phyloP scores from a whole-genome alignment of 805 yeast genomes.

The Teunomyces pallodes region DNA sequence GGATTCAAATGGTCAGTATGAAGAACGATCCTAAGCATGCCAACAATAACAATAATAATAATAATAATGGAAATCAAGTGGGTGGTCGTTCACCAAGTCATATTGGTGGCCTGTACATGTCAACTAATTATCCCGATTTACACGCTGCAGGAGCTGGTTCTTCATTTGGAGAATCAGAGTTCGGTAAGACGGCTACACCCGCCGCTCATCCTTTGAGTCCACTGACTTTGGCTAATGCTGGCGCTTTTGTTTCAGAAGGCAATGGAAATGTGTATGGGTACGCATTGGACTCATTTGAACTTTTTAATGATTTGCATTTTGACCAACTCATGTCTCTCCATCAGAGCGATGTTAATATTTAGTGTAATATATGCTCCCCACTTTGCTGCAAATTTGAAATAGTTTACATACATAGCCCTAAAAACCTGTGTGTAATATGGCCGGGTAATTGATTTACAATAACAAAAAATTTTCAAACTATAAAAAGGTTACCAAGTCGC shows the following conservation, averaged over 20 bases:
- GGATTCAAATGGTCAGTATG: constrained; percentile 31
- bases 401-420: neutral
- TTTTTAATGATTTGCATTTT: constrained; percentile 5
- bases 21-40: constrained; percentile 13
- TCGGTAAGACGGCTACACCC: neutral
- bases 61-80: too few species aligned
- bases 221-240: constrained; percentile 1
- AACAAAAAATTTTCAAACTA: neutral
- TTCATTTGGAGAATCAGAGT: neutral
- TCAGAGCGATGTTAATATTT: neutral
- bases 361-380: neutral
- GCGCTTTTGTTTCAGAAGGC: neutral
- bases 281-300: constrained; percentile 3
- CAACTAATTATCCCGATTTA: neutral
- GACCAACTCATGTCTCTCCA: constrained; percentile 4
- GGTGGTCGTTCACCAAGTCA: neutral
- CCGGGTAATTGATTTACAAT: neutral
- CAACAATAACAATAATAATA: neutral
- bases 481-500: neutral
- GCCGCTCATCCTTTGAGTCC: constrained; percentile 6
- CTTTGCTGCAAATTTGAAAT: neutral
- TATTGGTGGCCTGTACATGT: neutral
- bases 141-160: neutral
- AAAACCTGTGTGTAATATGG: constrained; percentile 2
- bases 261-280: neutral